Evolutionary conservation across 1,284 basidiomycete genomes (phyloP).

Genomic region (Stygiomarasmius scandens): DNA sequence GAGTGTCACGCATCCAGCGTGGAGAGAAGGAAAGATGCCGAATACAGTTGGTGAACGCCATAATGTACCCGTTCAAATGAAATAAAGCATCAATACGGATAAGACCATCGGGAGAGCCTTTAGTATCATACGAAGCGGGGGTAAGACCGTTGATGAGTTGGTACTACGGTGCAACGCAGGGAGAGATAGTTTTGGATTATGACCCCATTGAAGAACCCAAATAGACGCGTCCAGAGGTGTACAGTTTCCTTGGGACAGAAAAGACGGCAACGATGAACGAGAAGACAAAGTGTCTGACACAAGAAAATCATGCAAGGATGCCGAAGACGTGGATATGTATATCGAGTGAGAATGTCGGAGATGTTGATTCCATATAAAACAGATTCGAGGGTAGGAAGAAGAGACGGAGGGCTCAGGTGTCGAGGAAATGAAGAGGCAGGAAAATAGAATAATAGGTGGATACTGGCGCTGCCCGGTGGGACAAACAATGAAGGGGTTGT

Average conservation of each 20-base stretch:
- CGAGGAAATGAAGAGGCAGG: slow-evolving; percentile 83
- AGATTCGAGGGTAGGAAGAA: slow-evolving; percentile 92
- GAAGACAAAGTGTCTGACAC: slow-evolving; percentile 85
- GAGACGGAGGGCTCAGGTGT: slow-evolving; percentile 85
- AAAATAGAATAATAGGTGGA: slow-evolving; percentile 88
- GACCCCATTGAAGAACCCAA: slow-evolving; percentile 97
- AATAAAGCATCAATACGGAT: slow-evolving; percentile 92
- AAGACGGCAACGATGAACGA: slow-evolving; percentile 79
- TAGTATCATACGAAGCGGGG: slow-evolving; percentile 91
- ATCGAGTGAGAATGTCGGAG: slow-evolving; percentile 92
- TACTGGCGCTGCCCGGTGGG: slow-evolving; percentile 82
- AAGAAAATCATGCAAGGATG: slow-evolving; percentile 94
- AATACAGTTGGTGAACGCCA: slow-evolving; percentile 91
- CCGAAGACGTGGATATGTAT: slow-evolving; percentile 92
- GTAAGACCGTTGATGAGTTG: slow-evolving; percentile 96
- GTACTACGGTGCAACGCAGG: slow-evolving; percentile 97
- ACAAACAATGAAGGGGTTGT: slow-evolving; percentile 89
- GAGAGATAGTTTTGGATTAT: slow-evolving; percentile 88
- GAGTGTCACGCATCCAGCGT: slow-evolving; percentile 89
- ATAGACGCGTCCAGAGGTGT: slow-evolving; percentile 86
- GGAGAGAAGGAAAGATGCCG: slow-evolving; percentile 95
- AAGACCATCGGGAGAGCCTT: slow-evolving; percentile 91
- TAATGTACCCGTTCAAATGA: slow-evolving; percentile 77
- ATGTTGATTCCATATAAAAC: slow-evolving; percentile 97
- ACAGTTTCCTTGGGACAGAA: slow-evolving; percentile 76